These are phyloP conservation scores for Hymenoscyphus infarciens DNA, from an alignment of 2,329 filamentous ascomycete genomes.

Conservation along the genomic window DNA sequence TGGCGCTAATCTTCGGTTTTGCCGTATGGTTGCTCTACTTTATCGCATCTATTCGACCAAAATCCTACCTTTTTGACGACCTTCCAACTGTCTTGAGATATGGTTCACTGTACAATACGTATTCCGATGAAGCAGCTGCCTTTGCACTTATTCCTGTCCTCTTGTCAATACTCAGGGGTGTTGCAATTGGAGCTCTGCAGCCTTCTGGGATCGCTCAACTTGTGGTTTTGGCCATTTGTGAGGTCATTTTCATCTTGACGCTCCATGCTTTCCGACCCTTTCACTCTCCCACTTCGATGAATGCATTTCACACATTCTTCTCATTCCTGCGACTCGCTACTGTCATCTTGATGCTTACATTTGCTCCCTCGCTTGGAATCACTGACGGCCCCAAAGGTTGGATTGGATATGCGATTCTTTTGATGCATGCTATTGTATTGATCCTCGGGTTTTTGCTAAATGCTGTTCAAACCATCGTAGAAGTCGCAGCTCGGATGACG, in stretches of 20 bases:
- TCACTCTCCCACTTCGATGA: conserved; percentile 91
- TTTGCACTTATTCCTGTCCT: conserved; percentile 86
- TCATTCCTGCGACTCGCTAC: conserved; percentile 72
- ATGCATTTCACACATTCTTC: conserved; percentile 87
- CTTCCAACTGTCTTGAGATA: conserved; percentile 85
- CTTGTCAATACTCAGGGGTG: conserved; percentile 78
- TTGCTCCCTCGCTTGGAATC: conserved; percentile 78
- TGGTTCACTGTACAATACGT: conserved; percentile 95
- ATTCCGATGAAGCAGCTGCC: conserved; percentile 85
- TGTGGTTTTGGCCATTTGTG: conserved; percentile 87
- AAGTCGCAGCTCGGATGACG: conserved; percentile 77
- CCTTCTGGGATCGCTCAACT: conserved; percentile 90
- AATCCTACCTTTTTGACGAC: conserved; percentile 89
- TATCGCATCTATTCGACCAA: conserved; percentile 75
- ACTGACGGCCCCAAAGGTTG: conserved; percentile 80
- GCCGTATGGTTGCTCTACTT: conserved; percentile 76
- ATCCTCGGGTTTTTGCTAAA: conserved; percentile 93
- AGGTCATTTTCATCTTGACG: conserved; percentile 84
- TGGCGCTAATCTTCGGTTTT: conserved; percentile 70
- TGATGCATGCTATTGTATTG: conserved; percentile 80
- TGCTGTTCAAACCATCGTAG: conserved; percentile 82
- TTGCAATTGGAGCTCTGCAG: conserved; percentile 90
- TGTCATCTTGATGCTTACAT: conserved; percentile 73
- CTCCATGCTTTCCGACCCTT: conserved; percentile 89
- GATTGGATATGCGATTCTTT: conserved; percentile 88